These are phyloP conservation scores for Ceratocystis cacaofunesta DNA, from an alignment of 2,329 filamentous ascomycete genomes.

Conservation along the genomic window DNA sequence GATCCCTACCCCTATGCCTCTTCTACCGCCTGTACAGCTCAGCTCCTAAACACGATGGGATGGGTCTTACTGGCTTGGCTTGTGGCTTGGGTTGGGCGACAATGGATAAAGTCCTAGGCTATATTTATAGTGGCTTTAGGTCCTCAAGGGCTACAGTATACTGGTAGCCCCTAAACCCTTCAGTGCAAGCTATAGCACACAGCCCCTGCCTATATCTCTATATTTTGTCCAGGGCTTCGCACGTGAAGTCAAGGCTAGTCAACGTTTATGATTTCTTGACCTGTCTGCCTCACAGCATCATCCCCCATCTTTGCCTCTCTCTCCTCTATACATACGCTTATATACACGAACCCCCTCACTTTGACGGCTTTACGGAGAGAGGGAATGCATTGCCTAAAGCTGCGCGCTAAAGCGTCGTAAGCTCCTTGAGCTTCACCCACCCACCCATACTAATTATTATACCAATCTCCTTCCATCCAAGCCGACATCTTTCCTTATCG, in stretches of 20 bases:
- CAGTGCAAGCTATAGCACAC: too few relatives aligned
- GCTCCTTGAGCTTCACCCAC: constrained; percentile 3
- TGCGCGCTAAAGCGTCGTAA: not conserved
- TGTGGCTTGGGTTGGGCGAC: too few relatives aligned
- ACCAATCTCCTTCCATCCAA: not conserved
- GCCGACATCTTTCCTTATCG: not conserved
- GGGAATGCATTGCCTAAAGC: not conserved
- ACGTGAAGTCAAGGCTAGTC: too few relatives aligned
- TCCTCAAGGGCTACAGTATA: too few relatives aligned
- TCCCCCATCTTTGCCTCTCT: not conserved
- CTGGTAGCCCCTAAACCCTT: too few relatives aligned
- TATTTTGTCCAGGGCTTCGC: too few relatives aligned
- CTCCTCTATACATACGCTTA: not conserved
- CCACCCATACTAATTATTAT: not conserved
- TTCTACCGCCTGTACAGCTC: not conserved
- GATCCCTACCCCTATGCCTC: not conserved
- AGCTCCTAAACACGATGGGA: not conserved
- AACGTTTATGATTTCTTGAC: too few relatives aligned
- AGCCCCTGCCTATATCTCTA: too few relatives aligned
- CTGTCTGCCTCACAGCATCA: not conserved
- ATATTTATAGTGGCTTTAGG: too few relatives aligned
- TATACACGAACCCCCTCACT: not conserved
- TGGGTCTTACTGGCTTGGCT: not conserved
- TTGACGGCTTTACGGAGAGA: not conserved
- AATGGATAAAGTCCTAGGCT: too few relatives aligned